Conservation (phyloP, 1,139 yeast species). For the Torulaspora globosa region DNA sequence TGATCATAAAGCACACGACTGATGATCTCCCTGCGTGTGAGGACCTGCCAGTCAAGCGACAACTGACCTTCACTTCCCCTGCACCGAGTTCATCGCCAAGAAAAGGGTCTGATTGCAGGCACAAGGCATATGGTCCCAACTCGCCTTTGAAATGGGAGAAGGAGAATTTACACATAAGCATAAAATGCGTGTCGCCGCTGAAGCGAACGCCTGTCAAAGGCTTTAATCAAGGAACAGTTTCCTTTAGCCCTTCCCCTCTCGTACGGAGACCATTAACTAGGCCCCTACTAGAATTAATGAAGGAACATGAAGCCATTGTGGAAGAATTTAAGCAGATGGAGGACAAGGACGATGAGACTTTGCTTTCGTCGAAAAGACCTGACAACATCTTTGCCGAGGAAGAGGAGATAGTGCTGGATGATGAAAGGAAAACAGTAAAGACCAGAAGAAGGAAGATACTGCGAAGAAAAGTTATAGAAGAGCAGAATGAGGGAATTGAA, state of each 20-base stretch:
- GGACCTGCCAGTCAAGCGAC: conserved; percentile 14
- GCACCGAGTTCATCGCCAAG: conserved; percentile 24
- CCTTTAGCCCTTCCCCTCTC: conserved; percentile 33
- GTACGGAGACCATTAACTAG: conserved; percentile 30
- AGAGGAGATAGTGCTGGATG: conserved; percentile 5
- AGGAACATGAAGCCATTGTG: conserved; percentile 26
- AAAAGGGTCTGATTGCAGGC: neutral
- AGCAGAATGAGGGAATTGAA: conserved; percentile 9
- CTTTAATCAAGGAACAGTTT: neutral
- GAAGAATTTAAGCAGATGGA: conserved; percentile 21
- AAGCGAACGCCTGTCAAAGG: conserved; percentile 10
- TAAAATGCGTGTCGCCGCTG: conserved; percentile 9
- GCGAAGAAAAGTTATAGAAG: conserved; percentile 16
- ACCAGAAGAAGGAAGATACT: conserved; percentile 20
- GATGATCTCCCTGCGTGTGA: neutral
- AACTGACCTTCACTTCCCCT: conserved; percentile 16
- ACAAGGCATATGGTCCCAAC: conserved; percentile 31
- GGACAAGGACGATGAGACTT: conserved; percentile 10
- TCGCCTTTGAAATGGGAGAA: conserved; percentile 31
- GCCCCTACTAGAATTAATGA: conserved; percentile 28
- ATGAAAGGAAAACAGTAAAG: conserved; percentile 7
- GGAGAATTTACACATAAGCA: conserved; percentile 15
- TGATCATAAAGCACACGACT: conserved; percentile 4
- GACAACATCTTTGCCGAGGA: conserved; percentile 11
- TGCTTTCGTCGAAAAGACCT: neutral